Evolutionary conservation across 345 rosid species (phyloP).

Genomic region (Leavenworthia alabamica): DNA sequence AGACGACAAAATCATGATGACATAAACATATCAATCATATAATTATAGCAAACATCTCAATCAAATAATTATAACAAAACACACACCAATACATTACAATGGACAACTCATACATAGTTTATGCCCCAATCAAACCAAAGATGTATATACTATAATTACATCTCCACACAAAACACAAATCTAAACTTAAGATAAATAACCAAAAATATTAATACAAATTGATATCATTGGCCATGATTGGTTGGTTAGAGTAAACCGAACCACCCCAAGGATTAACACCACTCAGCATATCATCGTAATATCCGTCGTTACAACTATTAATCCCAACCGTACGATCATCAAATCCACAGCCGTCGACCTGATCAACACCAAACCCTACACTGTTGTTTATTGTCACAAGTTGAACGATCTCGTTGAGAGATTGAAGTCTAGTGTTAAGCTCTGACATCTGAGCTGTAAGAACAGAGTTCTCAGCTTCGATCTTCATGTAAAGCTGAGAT

Average conservation of each 20-base stretch:
- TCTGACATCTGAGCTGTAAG: constrained; percentile 66
- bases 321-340: constrained; percentile 32
- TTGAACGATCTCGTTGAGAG: constrained; percentile 57
- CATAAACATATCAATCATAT: constrained; percentile 14
- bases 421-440: constrained; percentile 62
- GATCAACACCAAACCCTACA: constrained; percentile 25
- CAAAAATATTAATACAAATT: constrained; percentile 27
- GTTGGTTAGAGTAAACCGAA: constrained; percentile 35
- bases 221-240: constrained; percentile 38
- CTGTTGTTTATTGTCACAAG: constrained; percentile 21
- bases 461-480: constrained; percentile 72
- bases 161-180: too few relatives aligned
- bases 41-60: too few relatives aligned
- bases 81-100: constrained; percentile 30
- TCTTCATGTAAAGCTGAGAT: constrained; percentile 42
- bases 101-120: constrained; percentile 12
- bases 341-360: constrained; percentile 33
- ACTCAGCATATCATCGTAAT: constrained; percentile 30
- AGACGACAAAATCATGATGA: constrained; percentile 19
- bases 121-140: constrained; percentile 19
- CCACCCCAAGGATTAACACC: constrained; percentile 30
- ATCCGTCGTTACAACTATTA: constrained; percentile 20
- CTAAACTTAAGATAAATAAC: too few relatives aligned
- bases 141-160: too few relatives aligned
- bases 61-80: constrained; percentile 3